Evolutionary conservation across 2,329 filamentous ascomycete genomes (phyloP).

Genomic region (Amphichorda felina): DNA sequence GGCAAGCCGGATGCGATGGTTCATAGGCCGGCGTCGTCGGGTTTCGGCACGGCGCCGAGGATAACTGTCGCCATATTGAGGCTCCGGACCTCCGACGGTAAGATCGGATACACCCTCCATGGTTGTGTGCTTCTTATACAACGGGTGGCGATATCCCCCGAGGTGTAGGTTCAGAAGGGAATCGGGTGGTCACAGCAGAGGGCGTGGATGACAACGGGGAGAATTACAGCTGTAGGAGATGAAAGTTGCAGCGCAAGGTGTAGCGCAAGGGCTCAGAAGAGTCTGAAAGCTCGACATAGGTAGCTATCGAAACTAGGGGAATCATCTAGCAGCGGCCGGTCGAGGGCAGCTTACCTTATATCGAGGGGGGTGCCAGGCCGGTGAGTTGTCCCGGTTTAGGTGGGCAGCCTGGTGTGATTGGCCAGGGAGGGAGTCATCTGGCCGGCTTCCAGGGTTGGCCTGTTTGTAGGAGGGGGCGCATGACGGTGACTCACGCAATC

Average conservation of each 20-base stretch:
- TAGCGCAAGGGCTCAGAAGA: too few species aligned
- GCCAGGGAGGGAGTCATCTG: constrained; percentile 10
- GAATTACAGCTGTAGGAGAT: too few species aligned
- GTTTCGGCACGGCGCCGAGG: neutral
- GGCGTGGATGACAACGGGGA: neutral
- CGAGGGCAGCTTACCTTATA: neutral
- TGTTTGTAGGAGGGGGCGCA: constrained; percentile 6
- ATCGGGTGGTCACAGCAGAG: neutral
- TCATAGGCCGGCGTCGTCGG: constrained; percentile 2
- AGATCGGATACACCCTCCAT: neutral
- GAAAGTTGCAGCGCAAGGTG: neutral
- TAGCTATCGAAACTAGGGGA: neutral
- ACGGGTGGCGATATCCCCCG: too few species aligned
- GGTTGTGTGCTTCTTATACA: too few species aligned
- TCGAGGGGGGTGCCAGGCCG: neutral
- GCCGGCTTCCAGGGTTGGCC: neutral
- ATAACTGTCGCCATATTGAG: neutral
- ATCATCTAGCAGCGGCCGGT: neutral
- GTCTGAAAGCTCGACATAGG: too few species aligned
- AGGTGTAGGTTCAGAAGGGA: too few species aligned
- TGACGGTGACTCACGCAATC: constrained; percentile 12
- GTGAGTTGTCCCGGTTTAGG: neutral
- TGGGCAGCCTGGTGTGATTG: constrained; percentile 9
- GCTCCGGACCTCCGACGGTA: neutral
- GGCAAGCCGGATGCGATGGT: constrained; percentile 4